A percentile compares a stretch with the other conserved stretches of the same genome.
These are phyloP conservation scores for Rutstroemia sp. DNA, from an alignment of 2,329 filamentous ascomycete genomes.

Conservation along the genomic window DNA sequence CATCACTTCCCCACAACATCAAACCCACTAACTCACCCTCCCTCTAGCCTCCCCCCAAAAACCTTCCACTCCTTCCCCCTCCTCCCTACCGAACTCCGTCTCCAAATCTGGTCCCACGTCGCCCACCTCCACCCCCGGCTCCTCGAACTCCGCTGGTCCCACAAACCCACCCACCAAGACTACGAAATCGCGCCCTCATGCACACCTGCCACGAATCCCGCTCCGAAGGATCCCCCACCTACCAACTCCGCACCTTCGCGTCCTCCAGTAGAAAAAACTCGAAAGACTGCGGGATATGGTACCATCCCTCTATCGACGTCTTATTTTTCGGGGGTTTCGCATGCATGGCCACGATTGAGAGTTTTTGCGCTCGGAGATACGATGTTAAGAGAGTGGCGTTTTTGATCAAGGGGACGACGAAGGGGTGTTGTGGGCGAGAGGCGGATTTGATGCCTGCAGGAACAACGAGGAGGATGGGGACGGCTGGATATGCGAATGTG, in stretches of 20 bases:
- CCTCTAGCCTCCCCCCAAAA: neutral
- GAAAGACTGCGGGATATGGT: no score
- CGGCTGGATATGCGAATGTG: no score
- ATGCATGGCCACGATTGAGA: neutral
- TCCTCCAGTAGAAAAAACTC: no score
- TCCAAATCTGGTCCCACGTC: neutral
- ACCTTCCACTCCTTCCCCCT: neutral
- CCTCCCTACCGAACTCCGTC: neutral
- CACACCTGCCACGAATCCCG: neutral
- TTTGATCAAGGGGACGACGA: neutral
- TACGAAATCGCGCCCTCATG: neutral
- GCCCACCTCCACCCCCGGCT: neutral
- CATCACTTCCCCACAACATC: neutral
- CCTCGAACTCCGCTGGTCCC: neutral
- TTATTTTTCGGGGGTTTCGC: no score
- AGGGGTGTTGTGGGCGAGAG: neutral
- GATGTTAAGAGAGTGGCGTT: neutral
- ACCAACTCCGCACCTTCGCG: neutral
- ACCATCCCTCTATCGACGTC: no score
- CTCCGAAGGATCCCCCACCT: neutral
- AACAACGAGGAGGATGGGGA: no score
- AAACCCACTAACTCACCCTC: neutral
- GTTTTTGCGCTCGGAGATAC: neutral
- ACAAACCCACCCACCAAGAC: fast-evolving
- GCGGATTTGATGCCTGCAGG: no score